Evolutionary conservation across 257 asterid species (phyloP), one percentile per base, ranked within the genome.

Genomic region (Catharanthus roseus): DNA sequence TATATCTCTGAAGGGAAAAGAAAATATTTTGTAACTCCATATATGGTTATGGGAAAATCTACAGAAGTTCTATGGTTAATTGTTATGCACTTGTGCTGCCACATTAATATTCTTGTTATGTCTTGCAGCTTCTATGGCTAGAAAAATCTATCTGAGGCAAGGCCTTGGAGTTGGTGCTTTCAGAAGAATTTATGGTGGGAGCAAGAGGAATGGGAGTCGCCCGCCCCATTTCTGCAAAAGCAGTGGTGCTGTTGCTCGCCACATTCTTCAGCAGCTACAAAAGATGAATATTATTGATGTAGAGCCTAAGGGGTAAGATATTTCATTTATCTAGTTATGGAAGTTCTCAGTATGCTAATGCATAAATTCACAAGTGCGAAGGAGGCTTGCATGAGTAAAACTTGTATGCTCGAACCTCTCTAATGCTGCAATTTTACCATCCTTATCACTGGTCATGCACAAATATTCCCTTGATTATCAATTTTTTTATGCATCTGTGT

Each of bases 101-200:
- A 8, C 4, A n/a, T 45, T 62, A 18, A 47, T 13, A 4, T 13
- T 65, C 65, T 10, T 41, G 24, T 54, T 70, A 58, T 16, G 62
- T 65, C 38, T 66, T 75, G 62, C 82, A 90, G 96, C 96, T 55
- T 90, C 96, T 73, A 88, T 90, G 91, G 97, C 91, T 18, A 85
- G 97, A 81, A 90, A 90, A 80, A 70, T 90, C 18, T 90, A 90
- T 69, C 55, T 85, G 82, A 85, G 96, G 81, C 89, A 89, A 51
- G 96, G n/a, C n/a, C n/a, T n/a, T n/a, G n/a, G n/a, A n/a, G n/a
- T n/a, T n/a, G n/a, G n/a, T n/a, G n/a, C n/a, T 34, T 89, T 91
- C 79, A 80, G 85, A 41, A 86, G 96, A 65, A 91, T 91, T 56
- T 91, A 91, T 57, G 96, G 96, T n/a, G 96, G 95, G 9, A 91